Conservation (phyloP, 2,329 filamentous ascomycete species). For the Epichloe elymi region DNA sequence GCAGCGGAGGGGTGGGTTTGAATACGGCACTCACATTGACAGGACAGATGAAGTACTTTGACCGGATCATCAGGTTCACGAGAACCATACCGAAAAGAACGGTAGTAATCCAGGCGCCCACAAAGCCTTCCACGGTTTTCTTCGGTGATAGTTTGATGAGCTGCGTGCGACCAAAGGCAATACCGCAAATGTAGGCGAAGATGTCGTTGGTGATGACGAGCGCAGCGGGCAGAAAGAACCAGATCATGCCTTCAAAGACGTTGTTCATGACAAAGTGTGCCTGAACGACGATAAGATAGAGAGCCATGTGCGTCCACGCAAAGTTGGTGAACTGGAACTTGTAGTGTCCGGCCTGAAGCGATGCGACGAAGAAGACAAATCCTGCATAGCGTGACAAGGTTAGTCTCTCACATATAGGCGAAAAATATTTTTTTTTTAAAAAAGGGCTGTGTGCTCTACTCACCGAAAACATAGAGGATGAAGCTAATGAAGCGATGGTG, state of each 20-base stretch:
- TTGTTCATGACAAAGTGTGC: conserved; percentile 99
- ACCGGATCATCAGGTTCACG: conserved; percentile 74
- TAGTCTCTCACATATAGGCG: not conserved
- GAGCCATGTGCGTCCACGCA: conserved; percentile 98
- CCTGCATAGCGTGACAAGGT: conserved; percentile 34
- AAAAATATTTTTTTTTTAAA: not conserved
- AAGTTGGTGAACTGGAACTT: conserved; percentile 99
- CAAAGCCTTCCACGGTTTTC: conserved; percentile 96
- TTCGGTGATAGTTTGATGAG: conserved; percentile 97
- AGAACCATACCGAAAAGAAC: conserved; percentile 71
- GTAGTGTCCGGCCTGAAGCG: conserved; percentile 90
- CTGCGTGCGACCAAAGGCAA: conserved; percentile 90
- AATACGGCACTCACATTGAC: conserved; percentile 51
- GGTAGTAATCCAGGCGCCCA: conserved; percentile 93
- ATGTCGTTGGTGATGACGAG: conserved; percentile 98
- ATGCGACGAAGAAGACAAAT: conserved; percentile 95
- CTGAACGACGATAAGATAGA: conserved; percentile 94
- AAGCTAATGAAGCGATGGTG: conserved; percentile 99
- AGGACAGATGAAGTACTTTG: conserved; percentile 96
- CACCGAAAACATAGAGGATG: conserved; percentile 92
- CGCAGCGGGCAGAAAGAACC: conserved; percentile 93
- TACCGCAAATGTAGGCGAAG: conserved; percentile 94
- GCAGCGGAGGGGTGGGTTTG: not conserved
- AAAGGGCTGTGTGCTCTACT: conserved; percentile 17
- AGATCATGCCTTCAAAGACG: conserved; percentile 98